Percentiles rank a stretch among this genome's conserved stretches.
Conservation (phyloP, 2,329 filamentous ascomycete species). For the Ophidiomyces ophidiicola region DNA sequence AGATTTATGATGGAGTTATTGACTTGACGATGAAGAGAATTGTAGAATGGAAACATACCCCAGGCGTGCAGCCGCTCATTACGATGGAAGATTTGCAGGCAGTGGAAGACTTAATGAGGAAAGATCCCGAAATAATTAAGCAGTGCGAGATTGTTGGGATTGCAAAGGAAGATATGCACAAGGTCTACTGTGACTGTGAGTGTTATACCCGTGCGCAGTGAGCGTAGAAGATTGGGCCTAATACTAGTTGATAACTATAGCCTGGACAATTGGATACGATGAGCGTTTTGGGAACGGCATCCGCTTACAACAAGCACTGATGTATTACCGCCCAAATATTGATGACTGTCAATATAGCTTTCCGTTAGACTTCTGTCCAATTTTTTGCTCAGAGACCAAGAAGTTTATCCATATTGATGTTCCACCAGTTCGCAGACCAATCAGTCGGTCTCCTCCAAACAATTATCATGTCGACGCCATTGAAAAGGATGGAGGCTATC, state of each 20-base stretch:
- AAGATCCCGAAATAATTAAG: conserved; percentile 76
- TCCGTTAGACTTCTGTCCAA: conserved; percentile 86
- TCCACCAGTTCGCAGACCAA: conserved; percentile 60
- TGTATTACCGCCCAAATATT: conserved; percentile 81
- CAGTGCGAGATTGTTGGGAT: conserved; percentile 78
- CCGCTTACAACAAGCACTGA: conserved; percentile 79
- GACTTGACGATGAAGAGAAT: conserved; percentile 57
- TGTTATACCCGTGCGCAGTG: not conserved
- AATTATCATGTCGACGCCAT: conserved; percentile 70
- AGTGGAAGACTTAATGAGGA: conserved; percentile 63
- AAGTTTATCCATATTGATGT: conserved; percentile 74
- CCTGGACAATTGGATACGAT: conserved; percentile 92
- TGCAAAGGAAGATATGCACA: conserved; percentile 73
- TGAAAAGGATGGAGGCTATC: conserved; percentile 60
- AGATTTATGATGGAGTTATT: conserved; percentile 71
- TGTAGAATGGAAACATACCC: conserved; percentile 59
- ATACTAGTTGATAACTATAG: conserved; percentile 25
- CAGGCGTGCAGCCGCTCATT: conserved; percentile 75
- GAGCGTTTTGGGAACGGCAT: conserved; percentile 70
- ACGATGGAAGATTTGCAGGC: conserved; percentile 80
- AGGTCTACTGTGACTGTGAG: conserved; percentile 79
- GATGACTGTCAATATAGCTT: conserved; percentile 87
- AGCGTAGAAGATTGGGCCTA: not conserved
- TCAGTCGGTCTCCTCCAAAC: conserved; percentile 58
- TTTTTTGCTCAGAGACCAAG: conserved; percentile 69